phyloP scores from a whole-genome alignment of 768 basidiomycete species.

The Rhizopogon rudus region DNA sequence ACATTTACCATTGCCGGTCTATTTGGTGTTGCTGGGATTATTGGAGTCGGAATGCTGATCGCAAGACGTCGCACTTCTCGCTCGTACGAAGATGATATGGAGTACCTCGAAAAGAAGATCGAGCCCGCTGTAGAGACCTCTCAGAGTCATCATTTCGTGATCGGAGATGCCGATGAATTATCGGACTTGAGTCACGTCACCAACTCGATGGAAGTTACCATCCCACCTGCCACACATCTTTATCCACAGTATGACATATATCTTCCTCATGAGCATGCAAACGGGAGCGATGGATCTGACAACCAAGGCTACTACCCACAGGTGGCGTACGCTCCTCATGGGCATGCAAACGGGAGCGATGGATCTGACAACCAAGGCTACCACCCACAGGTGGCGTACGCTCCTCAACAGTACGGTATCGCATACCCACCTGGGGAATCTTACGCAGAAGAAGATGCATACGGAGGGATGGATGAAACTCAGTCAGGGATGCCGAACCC shows the following conservation, averaged over 20 bases:
- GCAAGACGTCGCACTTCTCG: constrained; percentile 24
- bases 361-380: constrained; percentile 10
- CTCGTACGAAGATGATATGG: constrained; percentile 22
- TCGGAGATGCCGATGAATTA: constrained; percentile 11
- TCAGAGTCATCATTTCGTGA: constrained; percentile 3
- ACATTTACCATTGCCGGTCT: constrained; percentile 40
- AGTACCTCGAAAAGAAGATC: constrained; percentile 21
- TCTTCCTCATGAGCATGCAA: neutral
- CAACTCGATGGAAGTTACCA: constrained; percentile 11
- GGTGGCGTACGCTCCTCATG: constrained; percentile 16
- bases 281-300: constrained; percentile 1
- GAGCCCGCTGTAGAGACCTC: constrained; percentile 8
- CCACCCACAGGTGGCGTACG: constrained; percentile 19
- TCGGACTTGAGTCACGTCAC: constrained; percentile 20
- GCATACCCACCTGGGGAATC: constrained; percentile 24
- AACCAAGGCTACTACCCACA: constrained; percentile 15
- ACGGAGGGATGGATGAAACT: constrained; percentile 6
- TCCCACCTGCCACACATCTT: constrained; percentile 13
- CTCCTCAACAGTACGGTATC: constrained; percentile 15
- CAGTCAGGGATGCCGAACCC: constrained; percentile 12
- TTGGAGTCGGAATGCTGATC: constrained; percentile 23
- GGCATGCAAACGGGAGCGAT: constrained; percentile 2
- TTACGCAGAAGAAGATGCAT: constrained; percentile 15
- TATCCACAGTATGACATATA: constrained; percentile 18
- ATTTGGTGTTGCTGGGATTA: constrained; percentile 26